Evolutionary conservation across 2,329 filamentous ascomycete species (phyloP).

Genomic region (Atkinsonella texensis): DNA sequence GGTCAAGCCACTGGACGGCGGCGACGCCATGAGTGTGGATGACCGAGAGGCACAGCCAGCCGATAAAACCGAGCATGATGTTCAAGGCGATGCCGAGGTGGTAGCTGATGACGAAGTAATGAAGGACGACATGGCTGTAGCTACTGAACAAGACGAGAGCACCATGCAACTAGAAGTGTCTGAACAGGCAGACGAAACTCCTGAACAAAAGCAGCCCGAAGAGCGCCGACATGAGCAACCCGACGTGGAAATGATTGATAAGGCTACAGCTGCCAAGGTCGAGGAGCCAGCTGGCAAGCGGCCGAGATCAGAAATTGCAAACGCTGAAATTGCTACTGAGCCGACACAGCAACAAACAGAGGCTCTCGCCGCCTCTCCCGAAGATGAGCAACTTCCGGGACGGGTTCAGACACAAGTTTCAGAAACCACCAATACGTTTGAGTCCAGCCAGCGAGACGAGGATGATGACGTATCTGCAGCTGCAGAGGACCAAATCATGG

Average conservation of each 20-base stretch:
- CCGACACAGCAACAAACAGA: background rate
- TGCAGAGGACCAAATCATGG: constrained; percentile 14
- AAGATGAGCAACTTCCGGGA: background rate
- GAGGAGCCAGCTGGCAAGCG: background rate
- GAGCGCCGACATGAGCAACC: background rate
- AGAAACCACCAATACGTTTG: background rate
- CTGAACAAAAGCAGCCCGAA: background rate
- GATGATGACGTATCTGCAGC: constrained; percentile 1
- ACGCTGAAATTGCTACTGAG: background rate
- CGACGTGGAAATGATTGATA: constrained; percentile 8
- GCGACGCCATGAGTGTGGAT: background rate
- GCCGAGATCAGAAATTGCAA: background rate
- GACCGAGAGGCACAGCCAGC: background rate
- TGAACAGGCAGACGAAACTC: background rate
- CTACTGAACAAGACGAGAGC: background rate
- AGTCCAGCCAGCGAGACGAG: background rate
- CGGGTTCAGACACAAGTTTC: background rate
- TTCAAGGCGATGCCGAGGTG: background rate
- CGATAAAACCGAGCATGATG: background rate
- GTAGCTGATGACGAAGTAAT: background rate
- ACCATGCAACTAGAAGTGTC: background rate
- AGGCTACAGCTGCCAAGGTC: background rate
- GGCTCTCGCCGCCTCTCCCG: background rate
- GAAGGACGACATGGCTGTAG: background rate
- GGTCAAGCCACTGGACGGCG: background rate